Conservation (phyloP, 2,329 filamentous ascomycete species). For the Stemphylium lycopersici region DNA sequence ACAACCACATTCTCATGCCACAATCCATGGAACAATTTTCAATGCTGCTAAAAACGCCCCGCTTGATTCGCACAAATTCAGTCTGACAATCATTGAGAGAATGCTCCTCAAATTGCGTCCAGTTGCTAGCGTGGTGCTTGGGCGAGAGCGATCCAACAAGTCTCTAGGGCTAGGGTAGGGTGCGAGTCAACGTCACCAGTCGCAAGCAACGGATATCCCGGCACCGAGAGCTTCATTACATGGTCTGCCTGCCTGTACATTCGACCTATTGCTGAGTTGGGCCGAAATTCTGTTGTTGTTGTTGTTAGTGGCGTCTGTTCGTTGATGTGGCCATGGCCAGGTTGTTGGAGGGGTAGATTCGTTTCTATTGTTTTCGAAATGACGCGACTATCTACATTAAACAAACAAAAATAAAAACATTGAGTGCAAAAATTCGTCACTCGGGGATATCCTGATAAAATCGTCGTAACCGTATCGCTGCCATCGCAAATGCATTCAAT, state of each 20-base stretch:
- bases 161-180: not conserved
- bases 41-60: not conserved
- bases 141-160: not conserved
- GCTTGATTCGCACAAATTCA: not conserved
- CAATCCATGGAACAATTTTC: not conserved
- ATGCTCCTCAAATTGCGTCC: not conserved
- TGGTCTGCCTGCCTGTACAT: not conserved
- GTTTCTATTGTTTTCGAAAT: not conserved
- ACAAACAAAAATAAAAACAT: not conserved
- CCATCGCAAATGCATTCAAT: not conserved
- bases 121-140: not conserved
- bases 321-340: not conserved
- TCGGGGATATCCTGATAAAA: conserved; percentile 9
- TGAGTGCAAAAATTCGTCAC: not conserved
- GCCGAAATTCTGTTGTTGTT: not conserved
- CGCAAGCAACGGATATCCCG: conserved; percentile 1
- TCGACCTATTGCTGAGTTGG: not conserved
- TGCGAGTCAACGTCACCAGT: conserved; percentile 8
- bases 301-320: not conserved
- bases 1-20: conserved; percentile 2
- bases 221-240: not conserved
- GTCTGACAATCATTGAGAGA: not conserved
- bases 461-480: conserved; percentile 4
- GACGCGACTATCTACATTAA: conserved; percentile 8
- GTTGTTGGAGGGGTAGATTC: not conserved